These are phyloP conservation scores for Paramecium tetraurelia DNA, from an alignment of 73 alveolate genomes.

Conservation along the genomic window DNA sequence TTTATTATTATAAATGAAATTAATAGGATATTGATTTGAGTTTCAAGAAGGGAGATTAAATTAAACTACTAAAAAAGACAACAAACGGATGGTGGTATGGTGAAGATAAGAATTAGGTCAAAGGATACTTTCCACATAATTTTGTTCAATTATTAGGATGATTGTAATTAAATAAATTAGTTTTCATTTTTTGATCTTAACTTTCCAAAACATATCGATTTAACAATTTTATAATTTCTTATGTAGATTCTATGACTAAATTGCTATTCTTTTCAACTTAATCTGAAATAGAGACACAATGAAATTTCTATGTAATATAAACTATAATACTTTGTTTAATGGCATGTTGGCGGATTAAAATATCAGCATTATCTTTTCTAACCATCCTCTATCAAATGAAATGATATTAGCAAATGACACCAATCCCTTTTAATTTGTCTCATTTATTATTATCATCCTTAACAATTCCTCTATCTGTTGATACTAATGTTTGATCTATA, in stretches of 20 bases:
- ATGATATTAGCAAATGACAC: not conserved
- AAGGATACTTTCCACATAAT: constrained; percentile 52
- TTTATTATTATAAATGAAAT: not conserved
- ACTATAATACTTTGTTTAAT: not conserved
- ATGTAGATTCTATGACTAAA: not conserved
- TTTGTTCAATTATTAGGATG: constrained; percentile 38
- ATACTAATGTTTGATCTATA: not conserved
- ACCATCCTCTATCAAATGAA: not conserved
- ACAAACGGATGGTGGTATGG: constrained; percentile 55
- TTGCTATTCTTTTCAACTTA: constrained; percentile 2
- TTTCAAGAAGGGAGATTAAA: constrained; percentile 29
- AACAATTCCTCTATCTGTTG: not conserved
- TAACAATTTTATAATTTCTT: not conserved
- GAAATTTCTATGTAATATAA: not conserved
- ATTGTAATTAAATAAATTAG: not conserved
- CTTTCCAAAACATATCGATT: not conserved
- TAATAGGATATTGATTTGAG: constrained; percentile 38
- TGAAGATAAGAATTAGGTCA: not conserved
- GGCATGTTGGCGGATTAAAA: not conserved
- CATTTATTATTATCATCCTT: not conserved
- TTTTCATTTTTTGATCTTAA: not conserved
- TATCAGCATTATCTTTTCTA: not conserved
- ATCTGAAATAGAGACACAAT: constrained; percentile 11
- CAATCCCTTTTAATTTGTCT: not conserved
- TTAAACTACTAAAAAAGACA: constrained; percentile 20